Evolutionary conservation across 129 eudicot species (phyloP).

Genomic region (Pulicaria dysenterica): DNA sequence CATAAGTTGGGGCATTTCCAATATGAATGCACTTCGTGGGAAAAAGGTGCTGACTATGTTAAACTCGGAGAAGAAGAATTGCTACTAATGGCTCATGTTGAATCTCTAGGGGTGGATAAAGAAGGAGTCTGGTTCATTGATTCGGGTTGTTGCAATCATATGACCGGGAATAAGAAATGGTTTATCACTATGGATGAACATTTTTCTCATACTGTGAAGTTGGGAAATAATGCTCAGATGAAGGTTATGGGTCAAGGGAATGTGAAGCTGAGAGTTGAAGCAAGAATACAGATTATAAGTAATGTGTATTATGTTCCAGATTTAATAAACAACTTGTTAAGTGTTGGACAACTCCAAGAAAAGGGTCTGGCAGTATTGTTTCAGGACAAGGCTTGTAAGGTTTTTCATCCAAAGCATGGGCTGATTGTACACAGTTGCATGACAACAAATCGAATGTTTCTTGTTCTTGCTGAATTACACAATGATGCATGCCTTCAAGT

Average conservation of each 20-base stretch:
- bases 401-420: neutral
- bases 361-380: neutral
- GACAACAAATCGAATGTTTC: conserved; percentile 1
- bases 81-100: too few species aligned
- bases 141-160: neutral
- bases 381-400: neutral
- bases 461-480: neutral
- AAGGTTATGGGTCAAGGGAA: neutral
- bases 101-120: too few species aligned
- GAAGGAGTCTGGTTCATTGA: neutral
- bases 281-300: neutral
- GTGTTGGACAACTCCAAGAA: neutral
- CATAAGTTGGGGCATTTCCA: neutral
- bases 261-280: neutral
- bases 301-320: neutral
- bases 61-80: neutral
- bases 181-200: neutral
- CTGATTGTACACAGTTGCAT: neutral
- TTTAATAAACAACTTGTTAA: neutral
- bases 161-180: neutral
- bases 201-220: neutral
- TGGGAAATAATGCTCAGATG: neutral
- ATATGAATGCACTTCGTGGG: neutral
- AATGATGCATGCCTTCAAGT: neutral
- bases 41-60: neutral